A percentile compares a stretch with the other conserved stretches of the same genome.
Conservation (phyloP, 2,329 filamentous ascomycete species). For the Huntiella savannae region DNA sequence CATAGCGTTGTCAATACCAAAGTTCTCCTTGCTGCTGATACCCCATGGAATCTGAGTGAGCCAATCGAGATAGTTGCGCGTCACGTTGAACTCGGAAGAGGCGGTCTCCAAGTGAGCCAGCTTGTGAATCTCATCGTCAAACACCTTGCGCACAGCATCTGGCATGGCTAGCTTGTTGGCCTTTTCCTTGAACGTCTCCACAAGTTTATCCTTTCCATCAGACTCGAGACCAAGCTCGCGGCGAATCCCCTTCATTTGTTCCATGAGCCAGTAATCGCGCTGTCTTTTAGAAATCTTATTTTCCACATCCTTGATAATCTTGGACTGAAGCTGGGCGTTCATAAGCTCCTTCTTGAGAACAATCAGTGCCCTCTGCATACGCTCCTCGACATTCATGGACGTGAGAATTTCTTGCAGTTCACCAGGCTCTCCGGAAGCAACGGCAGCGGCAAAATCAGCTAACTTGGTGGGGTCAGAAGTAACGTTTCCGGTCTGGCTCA, state of each 20-base stretch:
- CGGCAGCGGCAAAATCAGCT: constrained; percentile 90
- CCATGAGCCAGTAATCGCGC: constrained; percentile 95
- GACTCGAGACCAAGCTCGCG: constrained; percentile 91
- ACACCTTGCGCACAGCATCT: constrained; percentile 88
- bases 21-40: constrained; percentile 86
- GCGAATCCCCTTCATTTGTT: constrained; percentile 98
- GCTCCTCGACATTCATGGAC: constrained; percentile 76
- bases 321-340: constrained; percentile 91
- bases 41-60: constrained; percentile 97
- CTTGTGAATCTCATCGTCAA: constrained; percentile 96
- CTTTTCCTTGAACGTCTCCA: constrained; percentile 95
- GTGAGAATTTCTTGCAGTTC: constrained; percentile 86
- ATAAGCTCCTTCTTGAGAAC: constrained; percentile 96
- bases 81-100: constrained; percentile 96
- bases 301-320: constrained; percentile 95
- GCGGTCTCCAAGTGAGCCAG: constrained; percentile 85
- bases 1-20: constrained; percentile 80
- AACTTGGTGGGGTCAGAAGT: constrained; percentile 88
- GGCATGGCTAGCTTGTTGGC: constrained; percentile 89
- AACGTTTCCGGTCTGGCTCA: constrained; percentile 87
- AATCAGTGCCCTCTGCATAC: constrained; percentile 76
- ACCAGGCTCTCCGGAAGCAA: constrained; percentile 79
- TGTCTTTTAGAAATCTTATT: constrained; percentile 94
- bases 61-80: constrained; percentile 96
- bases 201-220: constrained; percentile 93